Base-by-base conservation (phyloP, 352 stramenopile species). In the Poterioochromonas sp. region DNA sequence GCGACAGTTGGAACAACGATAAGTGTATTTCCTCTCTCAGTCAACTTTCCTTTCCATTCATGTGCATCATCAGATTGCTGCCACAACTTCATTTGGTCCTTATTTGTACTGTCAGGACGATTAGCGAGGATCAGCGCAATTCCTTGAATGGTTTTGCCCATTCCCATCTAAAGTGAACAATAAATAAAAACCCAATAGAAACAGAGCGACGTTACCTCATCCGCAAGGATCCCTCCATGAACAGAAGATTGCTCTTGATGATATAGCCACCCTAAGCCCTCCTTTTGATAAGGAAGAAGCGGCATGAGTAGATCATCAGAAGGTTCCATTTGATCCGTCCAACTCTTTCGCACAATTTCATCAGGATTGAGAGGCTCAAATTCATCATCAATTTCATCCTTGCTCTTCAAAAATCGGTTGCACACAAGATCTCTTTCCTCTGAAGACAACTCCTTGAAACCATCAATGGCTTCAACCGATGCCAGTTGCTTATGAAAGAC, bases 251-350 rank as follows among this genome's bases (percentile, higher is more conserved):
- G 76, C 83, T 99, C 95, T 85, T 99, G 94, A 76, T 88, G 80
- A 39, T 87, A 79, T 87, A 96, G 93, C 96, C 96, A 99, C 54
- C 87, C 93, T 18, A 98, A 86, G 0, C 94, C 95, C 86, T 99
- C 95, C 43, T 93, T 85, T 84, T 99, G 95, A 83, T 99, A 99
- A n/a, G 95, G 95, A 37, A 99, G 82, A n/a, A 99, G 85, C 0
- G 87, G 84, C 3, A 89, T 87, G 2, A 89, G 93, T 58, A 97
- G 81, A 18, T 83, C 71, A 40, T 84, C 79, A 20, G 88, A 85
- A 26, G 89, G 93, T 58, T 88, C 58, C 0, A 77, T 68, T 58
- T 81, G 82, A 18, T 62, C 58, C 26, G 69, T 68, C 82, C 82
- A 85, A 43, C 51, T 73, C 58, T 84, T 84, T 49, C 82, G 82